phyloP scores from a whole-genome alignment of 1,284 basidiomycete genomes.

The Malassezia obtusa region DNA sequence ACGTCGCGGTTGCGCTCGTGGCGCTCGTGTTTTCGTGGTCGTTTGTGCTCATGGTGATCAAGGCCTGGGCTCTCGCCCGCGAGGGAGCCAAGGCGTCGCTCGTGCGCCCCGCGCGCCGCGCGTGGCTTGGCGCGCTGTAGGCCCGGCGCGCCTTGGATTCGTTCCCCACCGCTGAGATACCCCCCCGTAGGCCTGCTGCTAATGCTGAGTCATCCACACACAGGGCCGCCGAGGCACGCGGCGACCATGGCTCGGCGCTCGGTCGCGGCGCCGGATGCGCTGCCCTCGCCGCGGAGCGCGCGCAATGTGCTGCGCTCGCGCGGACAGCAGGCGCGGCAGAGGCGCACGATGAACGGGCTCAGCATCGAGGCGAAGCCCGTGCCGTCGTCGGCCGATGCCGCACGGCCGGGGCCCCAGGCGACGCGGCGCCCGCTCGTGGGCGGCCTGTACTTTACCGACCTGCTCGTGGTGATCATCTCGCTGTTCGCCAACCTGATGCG shows the following conservation, averaged over 20 bases:
- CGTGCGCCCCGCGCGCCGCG: not conserved
- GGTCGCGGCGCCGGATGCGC: too few species aligned
- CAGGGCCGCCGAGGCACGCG: too few species aligned
- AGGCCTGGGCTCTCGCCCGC: constrained; percentile 33
- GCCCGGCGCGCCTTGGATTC: not conserved
- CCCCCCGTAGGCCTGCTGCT: not conserved
- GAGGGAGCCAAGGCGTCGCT: constrained; percentile 8
- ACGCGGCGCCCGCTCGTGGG: constrained; percentile 31
- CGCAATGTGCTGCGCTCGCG: not conserved
- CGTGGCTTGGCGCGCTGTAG: not conserved
- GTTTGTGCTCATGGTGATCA: constrained; percentile 34
- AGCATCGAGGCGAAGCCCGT: not conserved
- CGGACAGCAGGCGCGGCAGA: constrained; percentile 3
- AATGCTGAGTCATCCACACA: not conserved
- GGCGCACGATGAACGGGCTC: constrained; percentile 1
- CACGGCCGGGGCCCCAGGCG: too few species aligned
- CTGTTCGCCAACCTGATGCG: constrained; percentile 34
- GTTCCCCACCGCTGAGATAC: not conserved
- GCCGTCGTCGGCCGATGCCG: not conserved
- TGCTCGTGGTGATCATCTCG: constrained; percentile 35
- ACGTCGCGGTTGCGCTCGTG: constrained; percentile 36
- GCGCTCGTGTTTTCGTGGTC: constrained; percentile 36
- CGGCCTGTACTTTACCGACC: constrained; percentile 40
- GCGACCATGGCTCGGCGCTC: too few species aligned
- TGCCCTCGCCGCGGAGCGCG: not conserved